Evolutionary conservation across 768 basidiomycete genomes (phyloP), one percentile per base, ranked within the genome.

Genomic region (Lentinus tigrinus): DNA sequence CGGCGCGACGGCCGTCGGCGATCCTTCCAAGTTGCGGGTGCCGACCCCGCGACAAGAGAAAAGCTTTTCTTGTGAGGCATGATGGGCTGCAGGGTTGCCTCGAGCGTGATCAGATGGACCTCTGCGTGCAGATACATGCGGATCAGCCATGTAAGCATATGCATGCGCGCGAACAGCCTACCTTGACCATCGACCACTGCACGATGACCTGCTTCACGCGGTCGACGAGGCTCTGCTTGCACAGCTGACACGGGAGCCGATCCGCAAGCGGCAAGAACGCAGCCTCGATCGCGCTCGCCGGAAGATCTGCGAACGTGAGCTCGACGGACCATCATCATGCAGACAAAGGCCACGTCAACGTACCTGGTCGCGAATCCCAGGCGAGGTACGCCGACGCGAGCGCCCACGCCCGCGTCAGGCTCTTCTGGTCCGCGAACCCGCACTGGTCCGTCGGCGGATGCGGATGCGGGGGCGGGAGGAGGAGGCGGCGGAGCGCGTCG

Each of bases 111-210:
- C n/a, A n/a, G n/a, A n/a, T n/a, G n/a, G n/a, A n/a, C n/a, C n/a
- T n/a, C n/a, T n/a, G n/a, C n/a, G n/a, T n/a, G n/a, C n/a, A n/a
- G n/a, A n/a, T n/a, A n/a, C n/a, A n/a, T n/a, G n/a, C n/a, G n/a
- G n/a, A n/a, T n/a, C n/a, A n/a, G n/a, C n/a, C n/a, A n/a, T n/a
- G n/a, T n/a, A n/a, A n/a, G n/a, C n/a, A n/a, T n/a, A n/a, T n/a
- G n/a, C n/a, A n/a, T n/a, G n/a, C 31, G 31, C 6, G 31, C 31
- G 31, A 31, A 31, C 31, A 31, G 6, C 31, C 31, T 64, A 88
- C 89, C 77, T 89, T 91, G 53, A 91, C 87, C 36, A 84, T 75
- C 8, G 90, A 87, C 90, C 90, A 92, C 66, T 90, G 87, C 28
- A 84, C 72, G 28, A 89, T 72, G 43, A 91, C 76, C 42, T 79